phyloP scores from a whole-genome alignment of 2,329 filamentous ascomycete species.

The Ceratocystis variospora region DNA sequence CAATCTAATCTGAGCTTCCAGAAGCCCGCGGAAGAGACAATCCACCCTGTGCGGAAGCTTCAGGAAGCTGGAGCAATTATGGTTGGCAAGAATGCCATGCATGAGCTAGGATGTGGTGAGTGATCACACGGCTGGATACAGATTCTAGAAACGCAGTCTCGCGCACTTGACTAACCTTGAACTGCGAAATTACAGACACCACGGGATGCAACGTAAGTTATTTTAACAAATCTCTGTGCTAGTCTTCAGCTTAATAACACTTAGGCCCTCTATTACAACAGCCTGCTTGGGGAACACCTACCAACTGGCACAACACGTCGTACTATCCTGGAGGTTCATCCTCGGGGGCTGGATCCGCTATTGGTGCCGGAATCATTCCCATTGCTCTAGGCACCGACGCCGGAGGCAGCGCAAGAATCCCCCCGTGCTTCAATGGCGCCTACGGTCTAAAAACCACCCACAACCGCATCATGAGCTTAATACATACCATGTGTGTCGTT shows the following conservation, averaged over 20 bases:
- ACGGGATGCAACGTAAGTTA: constrained; percentile 59
- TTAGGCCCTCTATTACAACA: constrained; percentile 20
- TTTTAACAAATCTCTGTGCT: background rate
- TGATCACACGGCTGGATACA: constrained; percentile 23
- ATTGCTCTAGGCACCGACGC: constrained; percentile 63
- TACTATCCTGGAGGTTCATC: constrained; percentile 77
- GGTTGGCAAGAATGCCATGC: constrained; percentile 66
- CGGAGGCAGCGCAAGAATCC: constrained; percentile 62
- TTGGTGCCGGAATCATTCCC: constrained; percentile 59
- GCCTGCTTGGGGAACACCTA: constrained; percentile 56
- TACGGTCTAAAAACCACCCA: constrained; percentile 73
- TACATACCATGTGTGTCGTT: constrained; percentile 45
- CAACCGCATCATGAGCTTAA: constrained; percentile 48
- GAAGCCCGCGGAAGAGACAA: constrained; percentile 41
- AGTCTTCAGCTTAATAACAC: background rate
- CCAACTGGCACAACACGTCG: constrained; percentile 59
- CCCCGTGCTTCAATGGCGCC: constrained; percentile 60
- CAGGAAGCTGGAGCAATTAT: constrained; percentile 62
- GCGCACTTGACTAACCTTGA: background rate
- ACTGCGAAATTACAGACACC: constrained; percentile 39
- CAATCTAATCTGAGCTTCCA: constrained; percentile 40
- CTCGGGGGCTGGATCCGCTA: constrained; percentile 58
- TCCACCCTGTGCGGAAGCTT: constrained; percentile 58
- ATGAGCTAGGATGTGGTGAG: constrained; percentile 57
- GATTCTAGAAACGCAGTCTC: background rate